Base-by-base conservation (phyloP, 1,284 basidiomycete genomes). In the Retiboletus flavoniger region DNA sequence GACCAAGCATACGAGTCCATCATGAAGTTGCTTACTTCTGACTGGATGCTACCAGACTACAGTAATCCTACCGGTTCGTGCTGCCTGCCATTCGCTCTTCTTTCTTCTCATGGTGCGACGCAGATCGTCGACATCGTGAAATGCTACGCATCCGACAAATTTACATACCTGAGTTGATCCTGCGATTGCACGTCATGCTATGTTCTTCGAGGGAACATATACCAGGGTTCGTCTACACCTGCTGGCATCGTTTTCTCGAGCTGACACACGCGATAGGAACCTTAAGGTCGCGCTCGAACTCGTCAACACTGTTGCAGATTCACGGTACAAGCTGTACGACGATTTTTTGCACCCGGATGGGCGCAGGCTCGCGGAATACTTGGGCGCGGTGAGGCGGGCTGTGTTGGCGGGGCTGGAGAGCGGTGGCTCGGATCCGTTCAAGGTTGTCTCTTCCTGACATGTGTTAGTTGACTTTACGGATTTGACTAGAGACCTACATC, bases 111-210 rank as follows among this genome's bases (percentile, higher is more conserved):
- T 38, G 9, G 17, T 34, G 7, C 39, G 8, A 46, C 80, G 83
- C 75, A 45, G 81, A 87, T 49, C 79, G 79, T 11, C 78, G 91
- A 13, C 74, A 76, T 19, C 75, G 76, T 26, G 93, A 97, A 61
- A 81, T 97, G 47, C 74, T 80, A 3, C 82, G 89, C 21, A 91
- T 98, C 54, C 83, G 95, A 31, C 87, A 93, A 62, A 87, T 95
- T 35, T 96, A 91, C 72, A 78, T 98, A 17, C 96, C 95, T 0
- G 94, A 98, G 68, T 79, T 98, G 36, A 84, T 98, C 59, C 78
- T 98, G 56, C 85, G 92, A 19, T 74, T 98, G 16, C 95, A 98
- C 67, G 75, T 79, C 31, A 75, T 89, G 53, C 76, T 98, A 13
- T 81, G 85, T 57, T 75, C 80, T 35, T 91, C 93, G 7, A 76